A percentile compares a stretch with the other conserved stretches of the same genome.
Conservation (phyloP, 1,284 basidiomycete species). For the Trichosporon coremiiforme region DNA sequence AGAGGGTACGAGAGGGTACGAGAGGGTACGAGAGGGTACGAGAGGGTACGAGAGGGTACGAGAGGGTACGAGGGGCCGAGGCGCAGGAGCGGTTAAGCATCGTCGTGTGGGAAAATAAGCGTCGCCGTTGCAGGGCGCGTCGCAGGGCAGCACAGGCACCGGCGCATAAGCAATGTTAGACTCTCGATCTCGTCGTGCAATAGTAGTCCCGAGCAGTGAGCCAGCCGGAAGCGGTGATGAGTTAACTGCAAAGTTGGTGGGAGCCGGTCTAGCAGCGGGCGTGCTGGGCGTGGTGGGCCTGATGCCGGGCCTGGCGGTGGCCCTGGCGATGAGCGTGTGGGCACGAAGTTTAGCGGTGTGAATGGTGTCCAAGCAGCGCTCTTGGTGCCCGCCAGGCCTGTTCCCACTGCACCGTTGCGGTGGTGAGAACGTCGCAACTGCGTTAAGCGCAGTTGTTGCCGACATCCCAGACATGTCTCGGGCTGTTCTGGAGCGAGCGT, state of each 20-base stretch:
- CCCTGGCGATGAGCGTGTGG: background rate
- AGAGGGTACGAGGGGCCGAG: too few relatives aligned
- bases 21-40: too few relatives aligned
- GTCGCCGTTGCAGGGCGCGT: background rate
- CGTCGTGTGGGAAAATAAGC: background rate
- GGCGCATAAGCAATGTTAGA: background rate
- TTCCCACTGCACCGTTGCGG: background rate
- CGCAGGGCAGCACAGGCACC: background rate
- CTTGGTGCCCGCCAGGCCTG: too few relatives aligned
- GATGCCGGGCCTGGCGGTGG: background rate
- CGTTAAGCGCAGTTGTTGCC: background rate
- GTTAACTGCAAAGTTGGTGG: constrained; percentile 5
- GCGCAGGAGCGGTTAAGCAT: background rate
- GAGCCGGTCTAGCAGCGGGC: background rate
- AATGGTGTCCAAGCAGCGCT: background rate
- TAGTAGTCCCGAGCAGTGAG: background rate
- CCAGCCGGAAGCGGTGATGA: background rate
- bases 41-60: too few relatives aligned
- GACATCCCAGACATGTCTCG: background rate
- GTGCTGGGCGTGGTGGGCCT: background rate
- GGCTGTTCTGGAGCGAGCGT: background rate
- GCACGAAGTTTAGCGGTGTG: background rate
- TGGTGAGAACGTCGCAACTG: background rate
- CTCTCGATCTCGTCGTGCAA: background rate
- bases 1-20: too few relatives aligned